phyloP scores from a whole-genome alignment of 192 early-diverging fungal genomes.

The Mortierella hygrophila region DNA sequence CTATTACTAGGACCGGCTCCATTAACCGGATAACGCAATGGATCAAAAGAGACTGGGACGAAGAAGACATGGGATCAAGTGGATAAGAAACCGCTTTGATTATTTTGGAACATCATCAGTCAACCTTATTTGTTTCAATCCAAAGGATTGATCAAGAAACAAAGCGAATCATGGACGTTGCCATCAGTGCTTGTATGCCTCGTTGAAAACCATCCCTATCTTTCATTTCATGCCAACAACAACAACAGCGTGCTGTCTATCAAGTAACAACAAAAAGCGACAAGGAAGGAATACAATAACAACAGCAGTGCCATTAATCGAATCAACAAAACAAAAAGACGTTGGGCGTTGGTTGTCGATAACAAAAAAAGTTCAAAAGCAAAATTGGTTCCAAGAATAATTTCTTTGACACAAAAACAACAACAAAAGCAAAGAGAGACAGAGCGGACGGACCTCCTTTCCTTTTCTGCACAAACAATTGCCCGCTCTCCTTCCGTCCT shows the following conservation, averaged over 20 bases:
- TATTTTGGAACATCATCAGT: neutral
- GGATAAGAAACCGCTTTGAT: neutral
- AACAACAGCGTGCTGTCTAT: too few species aligned
- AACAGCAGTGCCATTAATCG: neutral
- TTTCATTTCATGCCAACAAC: too few species aligned
- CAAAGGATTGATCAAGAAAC: neutral
- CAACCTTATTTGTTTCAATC: neutral
- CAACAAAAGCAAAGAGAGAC: neutral
- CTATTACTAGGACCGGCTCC: neutral
- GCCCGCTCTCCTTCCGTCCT: too few species aligned
- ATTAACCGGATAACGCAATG: neutral
- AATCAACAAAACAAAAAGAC: slow-evolving; percentile 10
- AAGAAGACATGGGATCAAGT: neutral
- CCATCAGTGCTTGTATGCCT: too few species aligned
- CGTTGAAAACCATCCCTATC: too few species aligned
- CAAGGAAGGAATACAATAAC: neutral
- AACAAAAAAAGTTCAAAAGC: neutral
- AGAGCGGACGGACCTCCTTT: neutral
- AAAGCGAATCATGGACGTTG: too few species aligned
- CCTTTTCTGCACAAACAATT: neutral
- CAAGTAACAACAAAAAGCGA: too few species aligned
- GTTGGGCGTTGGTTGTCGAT: slow-evolving; percentile 11
- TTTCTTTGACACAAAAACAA: neutral
- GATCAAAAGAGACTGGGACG: neutral
- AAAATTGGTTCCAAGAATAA: neutral